Conservation (phyloP, 345 rosid genomes). For the Eucalyptus sp. region DNA sequence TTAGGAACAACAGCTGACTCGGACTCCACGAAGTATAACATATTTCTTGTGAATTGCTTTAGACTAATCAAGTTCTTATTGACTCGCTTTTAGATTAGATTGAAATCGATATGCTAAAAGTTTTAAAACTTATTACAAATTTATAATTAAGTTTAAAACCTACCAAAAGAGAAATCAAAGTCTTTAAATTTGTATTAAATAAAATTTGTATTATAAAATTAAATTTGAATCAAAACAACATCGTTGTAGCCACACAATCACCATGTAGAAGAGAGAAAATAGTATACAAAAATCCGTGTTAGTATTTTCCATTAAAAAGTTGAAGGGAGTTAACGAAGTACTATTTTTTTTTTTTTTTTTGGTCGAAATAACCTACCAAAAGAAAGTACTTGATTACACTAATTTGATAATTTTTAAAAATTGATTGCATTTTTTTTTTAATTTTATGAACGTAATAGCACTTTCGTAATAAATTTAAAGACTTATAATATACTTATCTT, state of each 20-base stretch:
- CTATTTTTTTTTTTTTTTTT: no score
- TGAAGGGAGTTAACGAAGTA: background rate
- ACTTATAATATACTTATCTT: background rate
- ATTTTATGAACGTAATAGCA: background rate
- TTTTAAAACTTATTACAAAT: accelerated
- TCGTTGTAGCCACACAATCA: background rate
- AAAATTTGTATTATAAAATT: no score
- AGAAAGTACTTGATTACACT: no score
- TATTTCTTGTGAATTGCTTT: background rate
- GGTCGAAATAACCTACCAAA: no score
- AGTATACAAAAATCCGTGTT: background rate
- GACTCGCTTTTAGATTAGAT: no score
- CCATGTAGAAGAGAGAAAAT: background rate
- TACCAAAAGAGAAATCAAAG: background rate
- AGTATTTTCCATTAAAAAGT: background rate
- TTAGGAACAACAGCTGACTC: background rate
- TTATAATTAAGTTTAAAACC: no score
- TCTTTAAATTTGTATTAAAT: no score
- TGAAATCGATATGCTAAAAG: no score
- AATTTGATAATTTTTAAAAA: no score
- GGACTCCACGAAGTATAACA: background rate
- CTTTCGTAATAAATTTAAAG: no score
- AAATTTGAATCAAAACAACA: background rate
- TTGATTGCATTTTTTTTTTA: no score
- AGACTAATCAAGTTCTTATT: background rate